These are phyloP conservation scores for Macrolepiota fuliginosa DNA, from an alignment of 768 basidiomycete species.

Conservation along the genomic window DNA sequence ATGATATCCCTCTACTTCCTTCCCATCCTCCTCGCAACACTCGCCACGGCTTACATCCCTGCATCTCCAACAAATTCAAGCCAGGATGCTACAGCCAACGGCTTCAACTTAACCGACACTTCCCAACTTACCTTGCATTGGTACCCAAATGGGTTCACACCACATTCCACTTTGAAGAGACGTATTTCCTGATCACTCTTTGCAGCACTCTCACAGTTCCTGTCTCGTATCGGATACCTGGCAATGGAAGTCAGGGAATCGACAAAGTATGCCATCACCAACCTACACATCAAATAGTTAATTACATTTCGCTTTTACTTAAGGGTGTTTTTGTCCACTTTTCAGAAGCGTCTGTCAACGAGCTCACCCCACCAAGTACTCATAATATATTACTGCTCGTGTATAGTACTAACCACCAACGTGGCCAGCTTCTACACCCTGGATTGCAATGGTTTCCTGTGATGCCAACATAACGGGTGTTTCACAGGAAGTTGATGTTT, in stretches of 20 bases:
- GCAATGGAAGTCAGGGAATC: slow-evolving; percentile 44
- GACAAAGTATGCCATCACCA: slow-evolving; percentile 42
- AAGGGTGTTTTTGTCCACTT: slow-evolving; percentile 87
- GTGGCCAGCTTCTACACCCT: slow-evolving; percentile 67
- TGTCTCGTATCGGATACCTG: slow-evolving; percentile 60
- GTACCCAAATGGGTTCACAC: slow-evolving; percentile 48
- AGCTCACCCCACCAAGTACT: slow-evolving; percentile 48
- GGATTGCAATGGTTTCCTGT: slow-evolving; percentile 88
- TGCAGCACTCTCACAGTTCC: slow-evolving; percentile 47
- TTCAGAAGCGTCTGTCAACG: slow-evolving; percentile 53
- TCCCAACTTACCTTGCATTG: slow-evolving; percentile 61
- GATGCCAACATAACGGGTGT: slow-evolving; percentile 71
- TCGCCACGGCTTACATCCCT: slow-evolving; percentile 57
- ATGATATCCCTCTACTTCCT: slow-evolving; percentile 29
- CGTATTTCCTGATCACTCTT: slow-evolving; percentile 1
- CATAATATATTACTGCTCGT: background rate
- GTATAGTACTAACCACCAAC: slow-evolving; percentile 8
- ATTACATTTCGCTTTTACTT: background rate
- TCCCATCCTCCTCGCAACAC: slow-evolving; percentile 15
- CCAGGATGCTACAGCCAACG: slow-evolving; percentile 33
- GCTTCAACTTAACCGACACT: slow-evolving; percentile 51
- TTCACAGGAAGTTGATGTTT: slow-evolving; percentile 65
- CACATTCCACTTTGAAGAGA: background rate
- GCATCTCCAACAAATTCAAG: slow-evolving; percentile 72
- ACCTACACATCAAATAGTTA: background rate